Conservation (phyloP, 2,329 filamentous ascomycete species). For the Colletotrichum sp. region DNA sequence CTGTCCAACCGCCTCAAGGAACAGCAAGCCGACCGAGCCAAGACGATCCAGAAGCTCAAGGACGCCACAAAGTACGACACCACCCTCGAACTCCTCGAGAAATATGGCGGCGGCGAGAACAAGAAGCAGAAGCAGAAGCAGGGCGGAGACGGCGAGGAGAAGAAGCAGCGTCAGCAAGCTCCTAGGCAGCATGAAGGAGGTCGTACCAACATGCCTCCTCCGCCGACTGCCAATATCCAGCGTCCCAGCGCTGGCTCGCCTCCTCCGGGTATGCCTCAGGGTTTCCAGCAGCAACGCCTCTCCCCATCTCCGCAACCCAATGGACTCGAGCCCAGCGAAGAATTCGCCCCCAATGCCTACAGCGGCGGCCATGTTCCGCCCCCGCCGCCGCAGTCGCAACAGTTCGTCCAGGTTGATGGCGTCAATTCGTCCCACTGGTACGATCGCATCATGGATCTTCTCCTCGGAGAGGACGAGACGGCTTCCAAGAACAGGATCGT, state of each 20-base stretch:
- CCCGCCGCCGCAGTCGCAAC: conserved; percentile 23
- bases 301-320: conserved; percentile 27
- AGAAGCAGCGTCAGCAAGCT: conserved; percentile 29
- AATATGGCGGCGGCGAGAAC: conserved; percentile 78
- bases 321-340: conserved; percentile 52
- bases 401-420: conserved; percentile 13
- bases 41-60: conserved; percentile 93
- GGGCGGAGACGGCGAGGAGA: conserved; percentile 27
- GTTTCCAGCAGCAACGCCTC: conserved; percentile 21
- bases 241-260: conserved; percentile 38
- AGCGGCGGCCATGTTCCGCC: conserved; percentile 31
- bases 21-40: conserved; percentile 78
- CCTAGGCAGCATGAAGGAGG: conserved; percentile 27
- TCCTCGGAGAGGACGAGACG: conserved; percentile 94
- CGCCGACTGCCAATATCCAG: conserved; percentile 67
- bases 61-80: conserved; percentile 95
- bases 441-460: conserved; percentile 87
- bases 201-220: conserved; percentile 60
- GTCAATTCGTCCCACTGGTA: conserved; percentile 74
- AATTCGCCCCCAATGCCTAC: conserved; percentile 80
- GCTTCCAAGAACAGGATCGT: conserved; percentile 89
- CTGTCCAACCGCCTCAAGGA: conserved; percentile 73
- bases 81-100: conserved; percentile 89
- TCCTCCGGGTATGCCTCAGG: conserved; percentile 18
- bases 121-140: conserved; percentile 39